Percentiles rank a stretch among this genome's conserved stretches.
Conservation (phyloP, 2,329 filamentous ascomycete species). For the Colletotrichum sp. region DNA sequence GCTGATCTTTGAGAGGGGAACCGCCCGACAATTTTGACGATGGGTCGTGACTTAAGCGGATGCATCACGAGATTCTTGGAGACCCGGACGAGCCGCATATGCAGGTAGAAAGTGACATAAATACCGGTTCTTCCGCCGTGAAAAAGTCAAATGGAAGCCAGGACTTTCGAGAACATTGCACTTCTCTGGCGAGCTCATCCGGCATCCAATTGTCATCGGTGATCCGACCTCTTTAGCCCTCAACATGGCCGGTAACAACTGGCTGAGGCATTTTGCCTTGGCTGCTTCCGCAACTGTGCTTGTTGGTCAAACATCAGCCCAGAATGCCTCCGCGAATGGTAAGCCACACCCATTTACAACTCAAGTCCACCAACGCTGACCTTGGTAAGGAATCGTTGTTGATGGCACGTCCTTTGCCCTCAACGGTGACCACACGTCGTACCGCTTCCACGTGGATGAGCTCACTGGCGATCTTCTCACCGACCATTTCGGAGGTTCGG, state of each 20-base stretch:
- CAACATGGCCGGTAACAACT: background rate
- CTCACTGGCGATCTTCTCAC: slow-evolving; percentile 59
- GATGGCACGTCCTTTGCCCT: slow-evolving; percentile 61
- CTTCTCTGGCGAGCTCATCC: background rate
- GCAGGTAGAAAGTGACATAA: background rate
- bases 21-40: slow-evolving; percentile 16
- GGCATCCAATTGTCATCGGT: background rate
- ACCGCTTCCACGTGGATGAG: slow-evolving; percentile 67
- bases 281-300: background rate
- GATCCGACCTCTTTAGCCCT: background rate
- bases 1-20: background rate
- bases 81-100: background rate
- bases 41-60: background rate
- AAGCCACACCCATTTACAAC: background rate
- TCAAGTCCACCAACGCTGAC: background rate
- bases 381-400: slow-evolving; percentile 51
- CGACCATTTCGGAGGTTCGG: slow-evolving; percentile 65
- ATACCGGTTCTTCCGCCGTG: background rate
- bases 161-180: background rate
- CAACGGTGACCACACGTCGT: slow-evolving; percentile 61
- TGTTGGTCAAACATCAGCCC: background rate
- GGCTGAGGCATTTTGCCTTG: background rate
- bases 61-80: background rate
- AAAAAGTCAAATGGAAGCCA: background rate
- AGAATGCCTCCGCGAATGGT: background rate